A percentile compares a stretch with the other conserved stretches of the same genome.
phyloP scores from a whole-genome alignment of 2,329 filamentous ascomycete species.

The Seiridium cupressi region DNA sequence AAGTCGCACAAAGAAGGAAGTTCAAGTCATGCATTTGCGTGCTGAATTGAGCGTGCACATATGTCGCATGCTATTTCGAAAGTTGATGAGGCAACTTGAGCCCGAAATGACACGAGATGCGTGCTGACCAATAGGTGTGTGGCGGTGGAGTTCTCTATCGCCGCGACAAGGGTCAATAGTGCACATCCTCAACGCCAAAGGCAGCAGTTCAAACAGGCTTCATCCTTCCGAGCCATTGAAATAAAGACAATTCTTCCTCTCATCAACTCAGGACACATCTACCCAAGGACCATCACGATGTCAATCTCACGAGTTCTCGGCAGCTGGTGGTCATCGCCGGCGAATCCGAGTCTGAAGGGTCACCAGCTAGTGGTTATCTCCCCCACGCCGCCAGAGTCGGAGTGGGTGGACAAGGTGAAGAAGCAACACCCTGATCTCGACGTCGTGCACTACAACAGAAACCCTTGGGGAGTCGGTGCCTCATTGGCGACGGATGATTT shows the following conservation, averaged over 20 bases:
- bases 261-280: background rate
- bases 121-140: background rate
- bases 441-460: slow-evolving; percentile 32
- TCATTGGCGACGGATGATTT: slow-evolving; percentile 22
- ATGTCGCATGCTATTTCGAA: background rate
- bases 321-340: background rate
- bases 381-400: slow-evolving; percentile 27
- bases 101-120: background rate
- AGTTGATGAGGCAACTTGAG: background rate
- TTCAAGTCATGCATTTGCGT: too few relatives aligned
- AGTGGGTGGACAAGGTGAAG: slow-evolving; percentile 34
- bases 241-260: background rate
- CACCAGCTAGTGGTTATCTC: slow-evolving; percentile 46
- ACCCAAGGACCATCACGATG: background rate
- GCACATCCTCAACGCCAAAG: background rate
- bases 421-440: slow-evolving; percentile 42
- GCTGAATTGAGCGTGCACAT: too few relatives aligned
- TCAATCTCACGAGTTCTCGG: background rate
- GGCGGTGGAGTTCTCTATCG: background rate
- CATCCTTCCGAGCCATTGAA: background rate
- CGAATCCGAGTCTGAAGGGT: slow-evolving; percentile 39
- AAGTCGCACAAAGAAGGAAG: too few relatives aligned
- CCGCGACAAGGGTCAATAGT: background rate
- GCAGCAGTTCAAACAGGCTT: background rate
- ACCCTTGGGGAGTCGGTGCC: slow-evolving; percentile 14